Percentiles rank a stretch among this genome's conserved stretches.
Evolutionary conservation across 2,329 filamentous ascomycete genomes (phyloP).

Genomic region (Lecanicillium sp.): DNA sequence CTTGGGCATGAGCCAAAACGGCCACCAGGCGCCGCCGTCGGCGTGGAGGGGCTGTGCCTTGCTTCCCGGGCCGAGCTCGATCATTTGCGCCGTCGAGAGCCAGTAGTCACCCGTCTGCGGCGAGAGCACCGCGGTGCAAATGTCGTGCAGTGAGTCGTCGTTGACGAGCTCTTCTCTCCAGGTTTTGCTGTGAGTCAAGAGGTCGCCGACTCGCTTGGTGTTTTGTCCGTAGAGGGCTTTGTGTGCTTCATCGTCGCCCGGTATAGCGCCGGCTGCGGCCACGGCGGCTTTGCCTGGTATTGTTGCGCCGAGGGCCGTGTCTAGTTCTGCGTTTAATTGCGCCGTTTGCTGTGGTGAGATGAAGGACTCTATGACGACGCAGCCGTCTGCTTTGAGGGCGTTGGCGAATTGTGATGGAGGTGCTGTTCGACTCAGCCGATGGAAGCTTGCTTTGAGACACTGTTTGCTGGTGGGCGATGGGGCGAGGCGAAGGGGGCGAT

Average conservation of each 20-base stretch:
- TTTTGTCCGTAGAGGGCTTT: slow-evolving; percentile 13
- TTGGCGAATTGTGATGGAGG: neutral
- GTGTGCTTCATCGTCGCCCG: slow-evolving; percentile 4
- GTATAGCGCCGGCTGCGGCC: neutral
- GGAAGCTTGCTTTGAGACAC: neutral
- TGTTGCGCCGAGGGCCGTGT: neutral
- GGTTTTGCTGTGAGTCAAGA: neutral
- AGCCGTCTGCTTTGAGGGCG: neutral
- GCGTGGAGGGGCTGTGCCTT: neutral
- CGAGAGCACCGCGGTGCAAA: neutral
- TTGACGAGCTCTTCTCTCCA: neutral
- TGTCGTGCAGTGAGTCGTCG: neutral
- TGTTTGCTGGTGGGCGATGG: too few relatives aligned
- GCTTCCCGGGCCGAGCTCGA: too few relatives aligned
- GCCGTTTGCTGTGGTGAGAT: slow-evolving; percentile 1
- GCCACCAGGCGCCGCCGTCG: slow-evolving; percentile 1
- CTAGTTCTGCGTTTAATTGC: slow-evolving; percentile 1
- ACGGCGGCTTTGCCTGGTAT: neutral
- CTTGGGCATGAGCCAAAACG: neutral
- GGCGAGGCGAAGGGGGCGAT: too few relatives aligned
- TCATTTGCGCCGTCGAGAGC: neutral
- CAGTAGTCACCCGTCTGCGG: slow-evolving; percentile 1
- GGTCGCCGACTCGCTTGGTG: slow-evolving; percentile 12
- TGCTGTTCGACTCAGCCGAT: neutral
- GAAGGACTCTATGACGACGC: slow-evolving; percentile 1